Percentiles rank a stretch among this genome's conserved stretches.
Conservation (phyloP, 2,329 filamentous ascomycete species). For the Dothistroma pini region DNA sequence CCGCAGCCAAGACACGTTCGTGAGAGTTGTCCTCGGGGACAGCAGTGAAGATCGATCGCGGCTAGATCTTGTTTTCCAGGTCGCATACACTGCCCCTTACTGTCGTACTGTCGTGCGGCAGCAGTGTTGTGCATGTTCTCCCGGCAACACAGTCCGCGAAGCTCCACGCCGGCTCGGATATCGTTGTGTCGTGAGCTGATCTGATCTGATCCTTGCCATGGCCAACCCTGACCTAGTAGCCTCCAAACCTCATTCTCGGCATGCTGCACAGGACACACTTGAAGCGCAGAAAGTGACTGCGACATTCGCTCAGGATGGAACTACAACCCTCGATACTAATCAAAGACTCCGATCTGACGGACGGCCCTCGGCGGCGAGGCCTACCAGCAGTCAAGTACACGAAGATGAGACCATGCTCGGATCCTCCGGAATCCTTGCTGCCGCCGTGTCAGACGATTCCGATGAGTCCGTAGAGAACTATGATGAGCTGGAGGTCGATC, state of each 20-base stretch:
- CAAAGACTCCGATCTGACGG: not conserved
- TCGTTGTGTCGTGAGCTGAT: not conserved
- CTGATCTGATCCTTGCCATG: conserved; percentile 1
- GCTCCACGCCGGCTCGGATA: not conserved
- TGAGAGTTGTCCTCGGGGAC: not conserved
- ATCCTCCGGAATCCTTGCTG: conserved; percentile 5
- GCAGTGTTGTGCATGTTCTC: not conserved
- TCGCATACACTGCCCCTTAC: not conserved
- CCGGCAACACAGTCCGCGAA: not conserved
- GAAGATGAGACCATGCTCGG: conserved; percentile 7
- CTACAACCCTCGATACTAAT: conserved; percentile 15
- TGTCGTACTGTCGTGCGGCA: not conserved
- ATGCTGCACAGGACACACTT: conserved; percentile 19
- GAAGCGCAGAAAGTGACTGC: conserved; percentile 22
- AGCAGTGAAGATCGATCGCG: not conserved
- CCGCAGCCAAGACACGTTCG: not conserved
- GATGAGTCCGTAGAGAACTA: conserved; percentile 43
- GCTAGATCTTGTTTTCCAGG: not conserved
- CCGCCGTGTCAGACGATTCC: conserved; percentile 12
- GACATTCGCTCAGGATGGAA: conserved; percentile 19
- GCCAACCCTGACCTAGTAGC: not conserved
- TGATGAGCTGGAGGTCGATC: conserved; percentile 37
- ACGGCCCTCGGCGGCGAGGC: not conserved
- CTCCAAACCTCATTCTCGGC: not conserved
- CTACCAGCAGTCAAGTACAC: not conserved